Evolutionary conservation across 768 basidiomycete species (phyloP).

Genomic region (Lactifluus subvellereus): DNA sequence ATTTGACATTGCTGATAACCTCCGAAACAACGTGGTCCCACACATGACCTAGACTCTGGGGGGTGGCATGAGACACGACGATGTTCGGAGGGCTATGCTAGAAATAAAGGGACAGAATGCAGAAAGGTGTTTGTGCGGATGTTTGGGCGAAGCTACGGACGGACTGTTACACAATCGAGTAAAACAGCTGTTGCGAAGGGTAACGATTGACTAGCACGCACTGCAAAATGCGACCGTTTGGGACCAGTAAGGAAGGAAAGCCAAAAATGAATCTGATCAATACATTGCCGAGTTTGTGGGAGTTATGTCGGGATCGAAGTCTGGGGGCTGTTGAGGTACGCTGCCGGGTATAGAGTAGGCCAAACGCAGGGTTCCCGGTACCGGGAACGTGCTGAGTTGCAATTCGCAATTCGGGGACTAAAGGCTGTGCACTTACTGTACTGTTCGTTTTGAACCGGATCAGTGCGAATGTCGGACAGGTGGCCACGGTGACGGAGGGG

Average conservation of each 20-base stretch:
- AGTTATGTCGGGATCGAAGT: not conserved
- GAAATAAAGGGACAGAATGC: slow-evolving; percentile 5
- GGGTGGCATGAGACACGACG: slow-evolving; percentile 13
- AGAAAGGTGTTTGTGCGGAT: slow-evolving; percentile 12
- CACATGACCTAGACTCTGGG: slow-evolving; percentile 4
- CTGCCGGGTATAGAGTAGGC: not conserved
- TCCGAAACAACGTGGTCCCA: slow-evolving; percentile 17
- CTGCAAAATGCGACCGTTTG: slow-evolving; percentile 10
- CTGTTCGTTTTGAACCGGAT: not conserved
- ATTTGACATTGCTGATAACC: slow-evolving; percentile 19
- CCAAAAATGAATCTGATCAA: not conserved
- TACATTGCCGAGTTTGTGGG: slow-evolving; percentile 5
- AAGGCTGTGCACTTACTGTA: not conserved
- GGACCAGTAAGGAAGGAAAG: not conserved
- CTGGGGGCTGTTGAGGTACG: not conserved
- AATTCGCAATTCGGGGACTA: not conserved
- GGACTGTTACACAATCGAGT: not conserved
- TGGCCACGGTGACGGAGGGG: not conserved
- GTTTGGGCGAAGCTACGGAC: slow-evolving; percentile 8
- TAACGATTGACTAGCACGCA: slow-evolving; percentile 6
- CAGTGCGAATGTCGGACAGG: slow-evolving; percentile 16
- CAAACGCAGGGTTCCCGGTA: not conserved
- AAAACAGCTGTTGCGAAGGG: slow-evolving; percentile 12
- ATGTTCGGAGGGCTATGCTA: slow-evolving; percentile 8
- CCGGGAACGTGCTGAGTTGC: slow-evolving; percentile 3